Conservation (phyloP, 2,329 filamentous ascomycete species). For the Aspergillus felis region DNA sequence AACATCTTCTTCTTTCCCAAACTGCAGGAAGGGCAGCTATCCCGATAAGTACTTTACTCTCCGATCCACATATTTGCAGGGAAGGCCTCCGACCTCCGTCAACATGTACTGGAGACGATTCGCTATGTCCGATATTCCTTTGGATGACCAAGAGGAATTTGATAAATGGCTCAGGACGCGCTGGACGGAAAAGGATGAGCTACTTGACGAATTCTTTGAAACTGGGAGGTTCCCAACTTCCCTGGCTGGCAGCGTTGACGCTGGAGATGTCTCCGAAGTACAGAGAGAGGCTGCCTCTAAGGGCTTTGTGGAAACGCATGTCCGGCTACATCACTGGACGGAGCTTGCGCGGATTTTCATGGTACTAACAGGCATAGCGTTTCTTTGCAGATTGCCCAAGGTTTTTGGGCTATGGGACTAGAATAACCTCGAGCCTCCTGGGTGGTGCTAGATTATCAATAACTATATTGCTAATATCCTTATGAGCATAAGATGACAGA, state of each 20-base stretch:
- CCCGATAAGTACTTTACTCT: constrained; percentile 91
- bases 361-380: constrained; percentile 33
- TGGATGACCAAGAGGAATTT: constrained; percentile 69
- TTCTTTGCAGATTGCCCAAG: constrained; percentile 28
- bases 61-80: constrained; percentile 80
- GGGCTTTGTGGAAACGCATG: constrained; percentile 43
- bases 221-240: constrained; percentile 78
- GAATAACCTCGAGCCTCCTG: background rate
- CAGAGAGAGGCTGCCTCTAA: constrained; percentile 30
- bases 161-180: constrained; percentile 78
- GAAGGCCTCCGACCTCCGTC: constrained; percentile 85
- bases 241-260: constrained; percentile 49
- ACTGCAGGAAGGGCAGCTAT: constrained; percentile 65
- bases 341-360: constrained; percentile 44
- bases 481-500: constrained; percentile 13
- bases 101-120: constrained; percentile 97
- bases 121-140: constrained; percentile 72
- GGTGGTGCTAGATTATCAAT: background rate
- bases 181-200: constrained; percentile 88
- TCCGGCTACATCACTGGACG: constrained; percentile 40
- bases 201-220: constrained; percentile 76
- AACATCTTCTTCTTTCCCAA: background rate
- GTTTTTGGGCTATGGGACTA: constrained; percentile 19
- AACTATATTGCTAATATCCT: background rate
- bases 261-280: constrained; percentile 34